A percentile compares a stretch with the other conserved stretches of the same genome.
phyloP scores from a whole-genome alignment of 345 rosid species.

The Acer negundo region DNA sequence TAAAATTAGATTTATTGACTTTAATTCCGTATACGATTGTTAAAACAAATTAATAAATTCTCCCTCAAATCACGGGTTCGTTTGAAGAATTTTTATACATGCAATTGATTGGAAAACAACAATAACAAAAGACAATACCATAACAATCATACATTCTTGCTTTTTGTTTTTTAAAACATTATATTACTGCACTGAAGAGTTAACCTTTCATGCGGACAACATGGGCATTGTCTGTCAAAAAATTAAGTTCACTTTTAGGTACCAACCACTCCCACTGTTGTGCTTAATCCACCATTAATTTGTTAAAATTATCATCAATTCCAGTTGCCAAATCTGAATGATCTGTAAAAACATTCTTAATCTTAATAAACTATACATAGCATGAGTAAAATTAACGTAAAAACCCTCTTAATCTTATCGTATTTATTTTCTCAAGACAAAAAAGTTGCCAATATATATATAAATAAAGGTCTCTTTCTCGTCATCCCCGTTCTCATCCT shows the following conservation, averaged over 20 bases:
- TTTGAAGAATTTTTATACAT: too few relatives aligned
- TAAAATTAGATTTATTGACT: too few relatives aligned
- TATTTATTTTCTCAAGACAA: too few relatives aligned
- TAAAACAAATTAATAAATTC: too few relatives aligned
- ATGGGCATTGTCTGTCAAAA: not conserved
- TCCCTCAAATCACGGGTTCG: not conserved
- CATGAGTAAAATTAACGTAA: not conserved
- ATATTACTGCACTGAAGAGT: not conserved
- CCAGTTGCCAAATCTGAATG: slow-evolving; percentile 1
- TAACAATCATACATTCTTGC: not conserved
- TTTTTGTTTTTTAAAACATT: not conserved
- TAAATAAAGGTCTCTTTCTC: not conserved
- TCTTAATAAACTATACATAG: not conserved
- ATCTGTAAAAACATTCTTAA: not conserved
- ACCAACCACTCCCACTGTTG: not conserved
- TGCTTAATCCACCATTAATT: not conserved
- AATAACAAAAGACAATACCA: not conserved
- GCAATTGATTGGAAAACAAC: not conserved
- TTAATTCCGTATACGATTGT: too few relatives aligned
- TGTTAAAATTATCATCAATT: not conserved
- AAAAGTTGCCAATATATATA: too few relatives aligned
- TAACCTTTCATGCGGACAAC: not conserved
- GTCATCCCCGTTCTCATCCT: not conserved
- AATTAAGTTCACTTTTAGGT: not conserved
- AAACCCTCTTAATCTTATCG: too few relatives aligned